Evolutionary conservation across 108 stramenopile species (phyloP).

Genomic region (Nitzschia palea): DNA sequence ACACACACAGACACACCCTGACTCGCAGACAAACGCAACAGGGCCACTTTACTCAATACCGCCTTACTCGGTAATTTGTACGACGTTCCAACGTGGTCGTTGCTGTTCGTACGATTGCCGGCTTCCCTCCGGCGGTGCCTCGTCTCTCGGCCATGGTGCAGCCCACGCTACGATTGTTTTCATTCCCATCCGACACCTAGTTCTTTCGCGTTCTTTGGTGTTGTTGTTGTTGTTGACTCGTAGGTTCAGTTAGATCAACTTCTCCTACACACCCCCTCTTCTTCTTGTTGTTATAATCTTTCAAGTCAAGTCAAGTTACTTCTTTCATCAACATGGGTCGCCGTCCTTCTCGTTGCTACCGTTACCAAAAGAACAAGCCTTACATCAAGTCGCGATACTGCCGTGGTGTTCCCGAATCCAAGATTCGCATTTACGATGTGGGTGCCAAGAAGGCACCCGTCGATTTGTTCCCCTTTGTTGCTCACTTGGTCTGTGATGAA

Average conservation of each 20-base stretch:
- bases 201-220: not conserved
- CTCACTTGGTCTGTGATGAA: slow-evolving; percentile 99
- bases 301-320: not conserved
- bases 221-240: not conserved
- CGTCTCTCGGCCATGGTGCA: not conserved
- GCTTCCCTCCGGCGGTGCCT: not conserved
- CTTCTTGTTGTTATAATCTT: not conserved
- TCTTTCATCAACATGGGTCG: slow-evolving; percentile 79
- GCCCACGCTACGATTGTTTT: not conserved
- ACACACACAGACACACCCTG: too few species aligned
- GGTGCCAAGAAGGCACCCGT: slow-evolving; percentile 99
- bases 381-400: slow-evolving; percentile 99
- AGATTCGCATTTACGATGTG: slow-evolving; percentile 98
- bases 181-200: not conserved
- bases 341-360: slow-evolving; percentile 97
- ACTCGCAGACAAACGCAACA: too few species aligned
- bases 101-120: slow-evolving; percentile 2
- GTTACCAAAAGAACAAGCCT: slow-evolving; percentile 99
- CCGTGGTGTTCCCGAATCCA: slow-evolving; percentile 99
- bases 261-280: not conserved
- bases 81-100: not conserved
- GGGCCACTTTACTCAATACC: too few species aligned
- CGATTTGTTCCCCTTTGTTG: slow-evolving; percentile 99
- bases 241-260: not conserved
- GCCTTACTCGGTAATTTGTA: too few species aligned